Percentiles rank a stretch among this genome's conserved stretches.
phyloP scores from a whole-genome alignment of 768 basidiomycete genomes.

The Tulasnella sp. region DNA sequence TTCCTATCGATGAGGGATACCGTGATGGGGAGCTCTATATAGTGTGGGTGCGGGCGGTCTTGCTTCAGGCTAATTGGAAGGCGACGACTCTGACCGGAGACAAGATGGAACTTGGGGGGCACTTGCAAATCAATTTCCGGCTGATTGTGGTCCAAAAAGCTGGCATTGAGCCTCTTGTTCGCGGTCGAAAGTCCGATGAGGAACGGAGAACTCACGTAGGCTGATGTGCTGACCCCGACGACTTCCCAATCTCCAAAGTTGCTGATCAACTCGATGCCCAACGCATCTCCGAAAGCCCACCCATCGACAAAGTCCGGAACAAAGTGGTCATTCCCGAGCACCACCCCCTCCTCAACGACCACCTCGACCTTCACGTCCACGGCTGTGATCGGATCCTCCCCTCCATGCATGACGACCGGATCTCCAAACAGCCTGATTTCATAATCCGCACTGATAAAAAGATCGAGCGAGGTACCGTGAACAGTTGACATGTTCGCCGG shows the following conservation, averaged over 20 bases:
- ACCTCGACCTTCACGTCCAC: constrained; percentile 3
- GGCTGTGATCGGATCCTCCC: constrained; percentile 6
- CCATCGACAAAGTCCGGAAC: constrained; percentile 34
- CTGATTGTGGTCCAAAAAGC: neutral
- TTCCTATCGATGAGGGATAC: neutral
- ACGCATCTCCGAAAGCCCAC: constrained; percentile 30
- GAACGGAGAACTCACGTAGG: neutral
- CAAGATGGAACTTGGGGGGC: neutral
- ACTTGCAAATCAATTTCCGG: neutral
- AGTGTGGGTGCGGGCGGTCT: neutral
- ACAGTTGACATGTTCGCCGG: neutral
- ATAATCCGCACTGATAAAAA: constrained; percentile 35
- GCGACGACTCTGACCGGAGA: constrained; percentile 5
- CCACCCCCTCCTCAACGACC: neutral
- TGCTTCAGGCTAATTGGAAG: neutral
- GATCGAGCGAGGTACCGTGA: constrained; percentile 14
- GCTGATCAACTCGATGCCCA: constrained; percentile 30
- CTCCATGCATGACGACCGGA: constrained; percentile 5
- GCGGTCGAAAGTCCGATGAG: neutral
- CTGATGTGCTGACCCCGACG: neutral
- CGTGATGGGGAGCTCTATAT: neutral
- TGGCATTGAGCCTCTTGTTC: neutral
- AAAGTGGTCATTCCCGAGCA: constrained; percentile 12
- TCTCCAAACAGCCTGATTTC: constrained; percentile 36
- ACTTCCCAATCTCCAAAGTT: neutral